Percentiles rank a stretch among this genome's conserved stretches.
These are phyloP conservation scores for Eucalyptus marginata DNA, from an alignment of 345 rosid species.

Conservation along the genomic window DNA sequence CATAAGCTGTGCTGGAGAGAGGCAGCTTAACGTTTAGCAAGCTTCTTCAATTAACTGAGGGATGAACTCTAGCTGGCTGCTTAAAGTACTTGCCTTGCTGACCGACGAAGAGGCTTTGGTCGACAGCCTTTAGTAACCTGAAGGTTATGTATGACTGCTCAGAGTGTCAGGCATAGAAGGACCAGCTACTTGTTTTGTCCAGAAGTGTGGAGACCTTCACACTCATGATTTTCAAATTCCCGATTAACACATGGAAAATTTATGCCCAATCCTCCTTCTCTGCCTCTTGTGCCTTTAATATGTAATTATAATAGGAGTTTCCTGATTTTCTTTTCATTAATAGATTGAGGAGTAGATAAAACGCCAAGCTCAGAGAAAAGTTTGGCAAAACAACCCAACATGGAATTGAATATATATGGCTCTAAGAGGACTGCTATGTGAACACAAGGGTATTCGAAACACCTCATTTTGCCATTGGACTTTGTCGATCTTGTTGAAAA, in stretches of 20 bases:
- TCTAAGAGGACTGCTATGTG: conserved; percentile 35
- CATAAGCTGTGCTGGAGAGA: background rate
- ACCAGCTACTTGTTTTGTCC: background rate
- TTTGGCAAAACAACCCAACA: conserved; percentile 1
- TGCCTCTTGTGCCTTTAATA: background rate
- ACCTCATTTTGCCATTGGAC: conserved; percentile 41
- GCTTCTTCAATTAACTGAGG: background rate
- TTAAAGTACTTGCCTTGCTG: background rate
- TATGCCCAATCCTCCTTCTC: background rate
- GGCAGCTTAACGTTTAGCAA: background rate
- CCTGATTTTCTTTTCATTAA: background rate
- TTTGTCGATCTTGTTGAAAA: conserved; percentile 51
- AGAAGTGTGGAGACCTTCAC: background rate
- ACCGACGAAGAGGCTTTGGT: background rate
- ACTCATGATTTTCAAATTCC: background rate
- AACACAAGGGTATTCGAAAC: conserved; percentile 31
- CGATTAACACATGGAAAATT: background rate
- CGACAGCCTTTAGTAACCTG: background rate
- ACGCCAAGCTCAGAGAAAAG: conserved; percentile 24
- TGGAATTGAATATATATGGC: conserved; percentile 2
- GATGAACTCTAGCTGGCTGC: background rate
- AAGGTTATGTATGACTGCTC: background rate
- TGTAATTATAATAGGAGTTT: background rate
- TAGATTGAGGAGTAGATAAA: conserved; percentile 57
- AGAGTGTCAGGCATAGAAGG: background rate